Evolutionary conservation across 768 basidiomycete species (phyloP), one percentile per base, ranked within the genome.

Genomic region (Rickenella mellea): DNA sequence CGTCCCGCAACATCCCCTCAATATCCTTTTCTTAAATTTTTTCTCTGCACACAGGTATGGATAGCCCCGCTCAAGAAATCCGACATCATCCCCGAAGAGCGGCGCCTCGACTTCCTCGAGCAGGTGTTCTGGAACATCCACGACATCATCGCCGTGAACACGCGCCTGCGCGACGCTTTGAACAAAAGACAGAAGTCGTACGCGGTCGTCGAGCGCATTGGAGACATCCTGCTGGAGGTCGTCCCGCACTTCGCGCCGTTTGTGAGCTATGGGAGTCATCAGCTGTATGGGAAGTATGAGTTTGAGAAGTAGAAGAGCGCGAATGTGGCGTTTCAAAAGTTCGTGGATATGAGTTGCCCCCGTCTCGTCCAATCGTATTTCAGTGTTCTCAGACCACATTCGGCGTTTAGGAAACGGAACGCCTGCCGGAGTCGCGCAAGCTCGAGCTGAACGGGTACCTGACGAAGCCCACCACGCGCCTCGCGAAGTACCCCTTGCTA

Each of bases 101-200:
- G 87, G 37, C 76, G 88, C 15, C 79, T 80, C 17, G 84, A 88
- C 53, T 96, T 99, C 60, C 68, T 97, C 25, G 73, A 80, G 21
- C 93, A 96, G 55, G 92, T 98, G 33, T 98, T 99, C 64, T 98
- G 96, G 96, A 99, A 99, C 57, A 72, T 97, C 17, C 77, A 83
- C 50, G 92, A 96, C 49, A 92, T 99, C 51, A 83, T 97, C 42
- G 74, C 76, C 0, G 92, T 97, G 51, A 97, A 94, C 59, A 87
- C 76, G 1, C 74, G 83, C 14, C 71, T 99, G n/a, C 81, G 91
- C 3, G 96, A 99, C 55, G 83, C 88, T 5, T 71, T 99, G 40
- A 93, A 81, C 50, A 96, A 93, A 63, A 78, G 96, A 7, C 96
- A 98, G 62, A 97, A 98, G 58, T 80, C 83, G 20, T 90, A 87